phyloP scores from a whole-genome alignment of 345 rosid genomes.

The Arabis hirsuta region DNA sequence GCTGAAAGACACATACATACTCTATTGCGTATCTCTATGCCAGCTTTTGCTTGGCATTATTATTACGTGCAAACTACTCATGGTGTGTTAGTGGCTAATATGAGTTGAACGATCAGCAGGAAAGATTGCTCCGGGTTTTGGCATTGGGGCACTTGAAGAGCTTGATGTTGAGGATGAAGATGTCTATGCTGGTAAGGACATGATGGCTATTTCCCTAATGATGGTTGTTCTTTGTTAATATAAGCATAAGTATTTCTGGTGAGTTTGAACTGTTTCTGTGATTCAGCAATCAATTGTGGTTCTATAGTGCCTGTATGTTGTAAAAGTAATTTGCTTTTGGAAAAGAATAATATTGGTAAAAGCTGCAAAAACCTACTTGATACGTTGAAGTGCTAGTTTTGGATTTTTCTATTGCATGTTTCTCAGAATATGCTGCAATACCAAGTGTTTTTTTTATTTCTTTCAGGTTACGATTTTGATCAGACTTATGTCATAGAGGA shows the following conservation, averaged over 20 bases:
- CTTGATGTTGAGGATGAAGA: conserved; percentile 98
- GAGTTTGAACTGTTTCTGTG: background rate
- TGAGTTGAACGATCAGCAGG: conserved; percentile 62
- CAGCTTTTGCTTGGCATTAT: conserved; percentile 34
- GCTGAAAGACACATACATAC: conserved; percentile 12
- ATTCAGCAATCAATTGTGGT: conserved; percentile 20
- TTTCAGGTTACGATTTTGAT: conserved; percentile 72
- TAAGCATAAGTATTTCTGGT: conserved; percentile 20
- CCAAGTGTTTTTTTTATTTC: background rate
- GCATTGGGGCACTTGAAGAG: conserved; percentile 99
- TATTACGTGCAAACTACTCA: conserved; percentile 14
- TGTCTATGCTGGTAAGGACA: conserved; percentile 57
- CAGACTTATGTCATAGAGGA: conserved; percentile 73
- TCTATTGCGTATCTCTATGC: conserved; percentile 15
- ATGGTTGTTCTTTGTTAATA: conserved; percentile 13
- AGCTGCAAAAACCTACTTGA: conserved; percentile 16
- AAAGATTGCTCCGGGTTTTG: conserved; percentile 93
- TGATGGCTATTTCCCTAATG: conserved; percentile 1
- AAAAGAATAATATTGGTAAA: conserved; percentile 15
- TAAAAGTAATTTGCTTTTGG: conserved; percentile 11
- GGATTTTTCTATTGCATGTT: background rate
- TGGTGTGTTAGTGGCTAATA: conserved; percentile 47
- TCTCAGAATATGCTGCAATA: conserved; percentile 19
- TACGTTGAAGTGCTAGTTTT: conserved; percentile 22
- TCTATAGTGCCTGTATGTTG: conserved; percentile 3